These are phyloP conservation scores for Diaporthe batatas DNA, from an alignment of 2,329 filamentous ascomycete genomes.

Conservation along the genomic window DNA sequence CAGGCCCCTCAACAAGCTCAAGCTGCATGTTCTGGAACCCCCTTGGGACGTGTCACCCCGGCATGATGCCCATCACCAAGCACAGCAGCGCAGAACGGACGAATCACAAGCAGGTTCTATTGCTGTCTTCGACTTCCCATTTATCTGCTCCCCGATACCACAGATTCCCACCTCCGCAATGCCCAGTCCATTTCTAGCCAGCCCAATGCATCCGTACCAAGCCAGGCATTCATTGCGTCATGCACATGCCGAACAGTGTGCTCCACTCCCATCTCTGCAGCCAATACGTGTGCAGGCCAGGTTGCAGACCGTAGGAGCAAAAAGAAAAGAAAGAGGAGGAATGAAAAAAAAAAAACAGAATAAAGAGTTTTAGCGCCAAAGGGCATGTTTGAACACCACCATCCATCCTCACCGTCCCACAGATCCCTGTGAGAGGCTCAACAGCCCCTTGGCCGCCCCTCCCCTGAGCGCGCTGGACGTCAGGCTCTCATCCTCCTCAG, in stretches of 20 bases:
- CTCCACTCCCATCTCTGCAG: background rate
- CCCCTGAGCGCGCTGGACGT: slow-evolving; percentile 62
- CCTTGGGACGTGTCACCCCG: too few species aligned
- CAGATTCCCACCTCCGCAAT: background rate
- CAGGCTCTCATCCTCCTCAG: slow-evolving; percentile 48
- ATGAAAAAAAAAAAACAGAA: background rate
- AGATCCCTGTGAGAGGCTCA: slow-evolving; percentile 56
- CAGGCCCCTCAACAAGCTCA: background rate
- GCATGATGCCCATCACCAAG: too few species aligned
- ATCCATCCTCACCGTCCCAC: background rate
- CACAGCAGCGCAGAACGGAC: too few species aligned
- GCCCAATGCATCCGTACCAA: slow-evolving; percentile 22
- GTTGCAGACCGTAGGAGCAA: background rate
- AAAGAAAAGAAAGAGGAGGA: background rate
- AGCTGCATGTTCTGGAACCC: background rate
- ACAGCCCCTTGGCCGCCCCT: slow-evolving; percentile 65
- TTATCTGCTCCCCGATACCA: background rate
- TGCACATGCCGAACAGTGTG: slow-evolving; percentile 15
- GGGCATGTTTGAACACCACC: background rate
- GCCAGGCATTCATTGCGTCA: slow-evolving; percentile 19
- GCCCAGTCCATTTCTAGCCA: background rate
- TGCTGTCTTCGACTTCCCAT: background rate
- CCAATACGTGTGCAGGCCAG: slow-evolving; percentile 3
- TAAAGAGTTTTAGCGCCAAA: background rate
- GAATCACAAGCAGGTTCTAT: slow-evolving; percentile 15